Conservation (phyloP, 768 basidiomycete genomes). For the Tricholoma sp. region DNA sequence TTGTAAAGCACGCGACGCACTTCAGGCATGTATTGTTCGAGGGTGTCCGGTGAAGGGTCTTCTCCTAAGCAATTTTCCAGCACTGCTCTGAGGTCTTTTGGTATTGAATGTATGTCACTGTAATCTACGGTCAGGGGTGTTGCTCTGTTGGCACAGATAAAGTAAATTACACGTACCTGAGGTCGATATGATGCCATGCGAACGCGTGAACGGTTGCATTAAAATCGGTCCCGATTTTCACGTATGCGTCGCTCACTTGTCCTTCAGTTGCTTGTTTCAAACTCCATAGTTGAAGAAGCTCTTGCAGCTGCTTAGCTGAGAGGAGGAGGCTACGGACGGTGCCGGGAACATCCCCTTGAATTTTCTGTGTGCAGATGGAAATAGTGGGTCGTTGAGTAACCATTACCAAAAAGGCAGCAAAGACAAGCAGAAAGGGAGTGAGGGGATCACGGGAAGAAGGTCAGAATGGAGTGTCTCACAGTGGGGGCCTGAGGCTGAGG, state of each 20-base stretch:
- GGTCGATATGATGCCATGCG: slow-evolving; percentile 62
- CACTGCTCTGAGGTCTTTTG: slow-evolving; percentile 56
- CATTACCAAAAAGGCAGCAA: not conserved
- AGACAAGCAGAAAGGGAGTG: not conserved
- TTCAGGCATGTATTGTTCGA: slow-evolving; percentile 75
- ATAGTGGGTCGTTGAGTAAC: slow-evolving; percentile 16
- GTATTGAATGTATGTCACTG: slow-evolving; percentile 63
- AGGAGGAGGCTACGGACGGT: slow-evolving; percentile 67
- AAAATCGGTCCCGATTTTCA: slow-evolving; percentile 86
- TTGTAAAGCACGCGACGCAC: slow-evolving; percentile 79
- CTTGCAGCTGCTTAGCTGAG: slow-evolving; percentile 80
- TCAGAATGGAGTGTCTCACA: slow-evolving; percentile 9
- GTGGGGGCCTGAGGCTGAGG: not conserved
- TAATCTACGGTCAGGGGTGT: not conserved
- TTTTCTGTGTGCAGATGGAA: slow-evolving; percentile 19
- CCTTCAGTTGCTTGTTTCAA: slow-evolving; percentile 49
- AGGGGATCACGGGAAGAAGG: not conserved
- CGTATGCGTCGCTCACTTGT: slow-evolving; percentile 86
- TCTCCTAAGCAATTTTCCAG: slow-evolving; percentile 68
- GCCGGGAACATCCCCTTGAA: slow-evolving; percentile 45
- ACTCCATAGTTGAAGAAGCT: slow-evolving; percentile 68
- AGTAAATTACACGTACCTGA: slow-evolving; percentile 39
- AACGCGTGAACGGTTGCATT: slow-evolving; percentile 78
- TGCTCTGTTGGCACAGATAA: too few relatives aligned
- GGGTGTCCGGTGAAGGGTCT: slow-evolving; percentile 67